Percentiles rank a stretch among this genome's conserved stretches.
Evolutionary conservation across 2,329 filamentous ascomycete species (phyloP).

Genomic region (Fusarium sp.): DNA sequence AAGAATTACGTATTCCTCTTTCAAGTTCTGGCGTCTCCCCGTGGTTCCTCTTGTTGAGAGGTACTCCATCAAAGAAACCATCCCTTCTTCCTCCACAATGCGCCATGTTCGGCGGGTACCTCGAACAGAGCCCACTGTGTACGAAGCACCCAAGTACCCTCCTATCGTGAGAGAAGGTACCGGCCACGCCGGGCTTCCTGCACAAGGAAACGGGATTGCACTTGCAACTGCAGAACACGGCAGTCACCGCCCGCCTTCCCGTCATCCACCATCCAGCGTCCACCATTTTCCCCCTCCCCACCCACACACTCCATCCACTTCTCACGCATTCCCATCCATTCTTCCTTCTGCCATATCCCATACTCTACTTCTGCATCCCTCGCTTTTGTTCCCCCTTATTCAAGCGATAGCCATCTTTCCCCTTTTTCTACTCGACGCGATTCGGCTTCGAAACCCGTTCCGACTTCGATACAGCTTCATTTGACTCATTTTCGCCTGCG

Average conservation of each 20-base stretch:
- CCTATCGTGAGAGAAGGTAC: neutral
- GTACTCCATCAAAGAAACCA: neutral
- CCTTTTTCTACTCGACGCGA: conserved; percentile 13
- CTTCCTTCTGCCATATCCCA: conserved; percentile 30
- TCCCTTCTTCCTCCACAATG: conserved; percentile 16
- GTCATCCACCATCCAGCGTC: conserved; percentile 12
- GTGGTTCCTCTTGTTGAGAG: neutral
- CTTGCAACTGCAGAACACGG: conserved; percentile 20
- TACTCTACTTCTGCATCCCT: conserved; percentile 35
- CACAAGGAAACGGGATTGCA: conserved; percentile 10
- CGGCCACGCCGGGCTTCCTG: neutral
- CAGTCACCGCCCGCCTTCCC: conserved; percentile 12
- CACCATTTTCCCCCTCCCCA: conserved; percentile 15
- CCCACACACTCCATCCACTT: conserved; percentile 32
- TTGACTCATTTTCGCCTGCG: neutral
- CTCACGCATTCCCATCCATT: conserved; percentile 36
- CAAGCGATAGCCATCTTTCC: conserved; percentile 7
- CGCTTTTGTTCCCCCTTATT: conserved; percentile 15
- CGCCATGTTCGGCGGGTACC: conserved; percentile 16
- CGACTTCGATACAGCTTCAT: neutral
- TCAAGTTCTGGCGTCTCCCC: neutral
- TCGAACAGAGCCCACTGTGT: neutral
- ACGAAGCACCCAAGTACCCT: neutral
- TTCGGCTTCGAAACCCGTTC: neutral
- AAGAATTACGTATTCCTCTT: neutral